These are phyloP conservation scores for Cercospora citrullina DNA, from an alignment of 2,329 filamentous ascomycete genomes.

Conservation along the genomic window DNA sequence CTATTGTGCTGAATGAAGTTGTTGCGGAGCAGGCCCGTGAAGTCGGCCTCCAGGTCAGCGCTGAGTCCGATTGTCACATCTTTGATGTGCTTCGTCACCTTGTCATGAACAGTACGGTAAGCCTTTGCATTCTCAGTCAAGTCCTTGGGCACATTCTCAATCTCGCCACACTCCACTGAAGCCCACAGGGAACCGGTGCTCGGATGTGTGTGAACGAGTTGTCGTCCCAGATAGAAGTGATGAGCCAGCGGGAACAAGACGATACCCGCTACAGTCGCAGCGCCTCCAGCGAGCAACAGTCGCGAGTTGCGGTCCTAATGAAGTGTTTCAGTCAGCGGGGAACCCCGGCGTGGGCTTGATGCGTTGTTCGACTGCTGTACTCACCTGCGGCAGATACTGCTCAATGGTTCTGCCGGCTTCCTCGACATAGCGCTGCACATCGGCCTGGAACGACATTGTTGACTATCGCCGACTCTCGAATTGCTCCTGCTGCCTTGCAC, in stretches of 20 bases:
- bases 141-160: conserved; percentile 21
- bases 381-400: conserved; percentile 12
- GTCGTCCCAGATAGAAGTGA: conserved; percentile 25
- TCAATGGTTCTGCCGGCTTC: conserved; percentile 1
- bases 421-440: conserved; percentile 13
- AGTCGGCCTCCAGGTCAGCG: conserved; percentile 20
- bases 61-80: conserved; percentile 18
- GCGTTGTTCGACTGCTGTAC: not conserved
- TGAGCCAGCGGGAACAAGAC: conserved; percentile 25
- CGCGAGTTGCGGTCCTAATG: conserved; percentile 24
- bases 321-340: not conserved
- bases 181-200: conserved; percentile 22
- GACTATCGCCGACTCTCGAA: not conserved
- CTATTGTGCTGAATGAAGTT: conserved; percentile 24
- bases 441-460: conserved; percentile 13
- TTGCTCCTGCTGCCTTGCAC: not conserved
- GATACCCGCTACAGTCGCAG: conserved; percentile 21
- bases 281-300: conserved; percentile 22
- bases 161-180: conserved; percentile 26
- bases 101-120: conserved; percentile 27
- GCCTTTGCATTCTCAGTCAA: conserved; percentile 23
- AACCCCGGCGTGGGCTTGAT: not conserved
- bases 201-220: conserved; percentile 24
- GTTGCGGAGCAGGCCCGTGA: conserved; percentile 26
- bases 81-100: conserved; percentile 24